Base-by-base conservation (phyloP, 805 yeast species). In the Sungouiozyma ichnusensis region DNA sequence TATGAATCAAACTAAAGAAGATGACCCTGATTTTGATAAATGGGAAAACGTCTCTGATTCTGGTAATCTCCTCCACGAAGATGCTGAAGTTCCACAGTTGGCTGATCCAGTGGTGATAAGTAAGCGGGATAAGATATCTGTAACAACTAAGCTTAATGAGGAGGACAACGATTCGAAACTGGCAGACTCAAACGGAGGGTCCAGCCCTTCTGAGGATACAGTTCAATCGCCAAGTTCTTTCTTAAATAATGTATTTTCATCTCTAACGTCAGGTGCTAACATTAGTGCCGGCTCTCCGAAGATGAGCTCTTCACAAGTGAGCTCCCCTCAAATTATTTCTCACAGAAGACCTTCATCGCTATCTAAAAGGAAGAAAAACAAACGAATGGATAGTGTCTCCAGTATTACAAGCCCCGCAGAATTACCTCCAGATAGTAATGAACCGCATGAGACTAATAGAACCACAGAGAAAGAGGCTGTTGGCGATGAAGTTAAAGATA, bases 261-360 rank as follows among this genome's bases (percentile, higher is more conserved):
- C 40, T 3, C 41, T 48, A n/a, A 43, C 39, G 20, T 37, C 37
- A 9, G 33, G 19, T 16, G n/a, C 27, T 2, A 35, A 35, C 18
- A 16, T 33, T 11, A 19, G 29, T 18, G 14, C 35, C 2, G 29
- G 27, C 1, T 40, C 43, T 2, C 5, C 14, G 16, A 15, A 18
- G 11, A 38, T 20, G 39, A 20, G 20, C 14, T 20, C 29, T 24
- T 6, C 29, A 7, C 35, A 33, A n/a, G 44, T 31, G 3, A 32
- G 48, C 5, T 44, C 57, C 3, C 63, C 64, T 3, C 51, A 44
- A 36, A 59, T 59, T 14, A 59, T 59, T 18, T 54, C 62, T 2
- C 62, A 59, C 39, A 52, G 60, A 45, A 50, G 60, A 33, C 53
- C 49, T 38, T 45, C 49, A 15, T 58, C 61, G 16, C 4, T 41